Base-by-base conservation (phyloP, 2,329 filamentous ascomycete genomes). In the Claviceps sorghi region DNA sequence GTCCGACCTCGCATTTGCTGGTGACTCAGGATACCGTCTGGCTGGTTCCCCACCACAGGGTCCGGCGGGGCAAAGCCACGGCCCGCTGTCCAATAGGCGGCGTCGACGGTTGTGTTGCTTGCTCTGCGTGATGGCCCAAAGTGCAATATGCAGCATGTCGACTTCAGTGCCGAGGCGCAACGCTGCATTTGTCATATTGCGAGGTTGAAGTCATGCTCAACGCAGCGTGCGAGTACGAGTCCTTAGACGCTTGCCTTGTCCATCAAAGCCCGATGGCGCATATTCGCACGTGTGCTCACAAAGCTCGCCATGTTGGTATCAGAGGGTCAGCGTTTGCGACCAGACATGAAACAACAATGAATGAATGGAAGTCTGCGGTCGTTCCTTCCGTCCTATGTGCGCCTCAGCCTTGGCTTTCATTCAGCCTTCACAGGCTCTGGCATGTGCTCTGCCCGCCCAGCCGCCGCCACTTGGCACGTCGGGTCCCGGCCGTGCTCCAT, bases 21-120 rank as follows among this genome's bases (percentile, higher is more conserved):
- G 47, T 54, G 53, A 54, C 47, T 54, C 53, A 54, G 52, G 49
- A 48, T 40, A 34, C 22, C 19, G 22, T 48, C 34, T 26, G 44
- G 38, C 21, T 21, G 49, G 26, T 29, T n/a, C 52, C 52, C 48
- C 52, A 53, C 52, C 30, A 40, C 49, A 49, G 11, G 48, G 43
- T 45, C 45, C 51, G 45, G 43, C 49, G 52, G 52, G 41, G 52
- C 49, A 42, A 30, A 36, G 45, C 22, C 19, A 48, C 32, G 15
- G 32, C 26, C 3, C 26, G 26, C 22, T 34, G 48, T 44, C 49
- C 49, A 45, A 45, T 45, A 30, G 19, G 8, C 15, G 13, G 41
- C 32, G 42, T 46, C 41, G 42, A n/a, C 40, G 34, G 40, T 15
- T 21, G 22, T 49, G n/a, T 34, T 34, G 32, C 32, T 34, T 34